Evolutionary conservation across 1,284 basidiomycete species (phyloP).

Genomic region (Leccinum variabile): DNA sequence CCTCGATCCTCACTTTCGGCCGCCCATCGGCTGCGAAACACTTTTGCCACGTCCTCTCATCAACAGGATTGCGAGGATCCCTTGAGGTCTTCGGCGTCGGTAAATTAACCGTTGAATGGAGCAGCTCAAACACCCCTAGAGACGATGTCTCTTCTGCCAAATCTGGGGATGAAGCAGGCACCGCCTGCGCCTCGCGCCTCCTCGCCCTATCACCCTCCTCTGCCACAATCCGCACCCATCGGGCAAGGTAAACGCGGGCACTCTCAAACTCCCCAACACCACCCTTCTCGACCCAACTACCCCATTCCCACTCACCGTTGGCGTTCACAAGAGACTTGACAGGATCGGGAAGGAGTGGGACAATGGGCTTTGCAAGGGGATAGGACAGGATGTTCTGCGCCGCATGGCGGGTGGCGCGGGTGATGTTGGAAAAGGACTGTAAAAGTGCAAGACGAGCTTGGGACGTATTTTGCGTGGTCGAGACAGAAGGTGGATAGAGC

Average conservation of each 20-base stretch:
- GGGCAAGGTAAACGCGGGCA: slow-evolving; percentile 92
- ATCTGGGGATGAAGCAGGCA: slow-evolving; percentile 49
- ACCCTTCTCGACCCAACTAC: slow-evolving; percentile 83
- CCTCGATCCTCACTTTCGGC: slow-evolving; percentile 63
- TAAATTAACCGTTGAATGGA: slow-evolving; percentile 75
- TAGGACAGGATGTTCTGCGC: slow-evolving; percentile 92
- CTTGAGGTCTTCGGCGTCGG: slow-evolving; percentile 75
- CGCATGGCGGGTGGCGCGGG: slow-evolving; percentile 83
- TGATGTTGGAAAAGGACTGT: slow-evolving; percentile 87
- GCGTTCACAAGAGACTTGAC: slow-evolving; percentile 85
- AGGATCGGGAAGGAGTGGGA: slow-evolving; percentile 91
- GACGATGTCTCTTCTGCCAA: slow-evolving; percentile 69
- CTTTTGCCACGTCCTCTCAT: slow-evolving; percentile 64
- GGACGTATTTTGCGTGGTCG: slow-evolving; percentile 51
- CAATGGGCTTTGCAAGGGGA: slow-evolving; percentile 89
- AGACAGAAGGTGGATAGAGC: slow-evolving; percentile 50
- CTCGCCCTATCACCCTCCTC: slow-evolving; percentile 92
- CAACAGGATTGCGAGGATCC: slow-evolving; percentile 69
- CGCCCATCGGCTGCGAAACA: slow-evolving; percentile 75
- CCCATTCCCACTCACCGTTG: slow-evolving; percentile 82
- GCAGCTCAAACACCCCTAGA: slow-evolving; percentile 85
- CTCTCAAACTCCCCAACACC: slow-evolving; percentile 93
- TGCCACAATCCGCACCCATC: slow-evolving; percentile 95
- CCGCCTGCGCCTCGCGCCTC: slow-evolving; percentile 67
- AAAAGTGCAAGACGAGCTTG: slow-evolving; percentile 76